Evolutionary conservation across 495 filamentous ascomycete species (phyloP).

Genomic region (Immersiella caudata): DNA sequence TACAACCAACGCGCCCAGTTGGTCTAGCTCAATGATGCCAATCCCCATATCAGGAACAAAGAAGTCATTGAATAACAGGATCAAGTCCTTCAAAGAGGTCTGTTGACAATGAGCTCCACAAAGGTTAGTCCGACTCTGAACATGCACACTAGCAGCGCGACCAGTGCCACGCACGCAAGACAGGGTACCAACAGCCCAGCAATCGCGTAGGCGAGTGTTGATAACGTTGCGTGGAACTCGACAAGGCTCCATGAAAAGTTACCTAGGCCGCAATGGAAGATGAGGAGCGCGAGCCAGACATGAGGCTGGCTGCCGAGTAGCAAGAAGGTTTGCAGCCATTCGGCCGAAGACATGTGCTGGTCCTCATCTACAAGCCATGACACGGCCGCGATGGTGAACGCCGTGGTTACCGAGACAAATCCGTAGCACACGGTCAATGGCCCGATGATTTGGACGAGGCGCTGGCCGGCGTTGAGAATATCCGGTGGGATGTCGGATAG

Average conservation of each 20-base stretch:
- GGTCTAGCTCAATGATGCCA: not conserved
- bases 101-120: not conserved
- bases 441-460: not conserved
- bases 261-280: too few species aligned
- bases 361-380: not conserved
- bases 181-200: too few species aligned
- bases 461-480: conserved; percentile 2
- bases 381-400: not conserved
- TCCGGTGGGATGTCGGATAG: conserved; percentile 13
- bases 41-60: conserved; percentile 1
- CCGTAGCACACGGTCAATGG: not conserved
- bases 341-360: not conserved
- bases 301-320: too few species aligned
- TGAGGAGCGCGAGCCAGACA: too few species aligned
- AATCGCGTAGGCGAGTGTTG: too few species aligned
- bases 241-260: too few species aligned
- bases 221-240: too few species aligned
- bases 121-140: too few species aligned
- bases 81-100: not conserved
- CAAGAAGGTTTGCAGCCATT: too few species aligned
- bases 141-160: too few species aligned
- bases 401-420: too few species aligned
- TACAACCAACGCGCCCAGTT: conserved; percentile 10
- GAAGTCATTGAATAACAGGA: not conserved
- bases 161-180: too few species aligned